Evolutionary conservation across 352 stramenopile genomes (phyloP).

Genomic region (Pythium volutum): DNA sequence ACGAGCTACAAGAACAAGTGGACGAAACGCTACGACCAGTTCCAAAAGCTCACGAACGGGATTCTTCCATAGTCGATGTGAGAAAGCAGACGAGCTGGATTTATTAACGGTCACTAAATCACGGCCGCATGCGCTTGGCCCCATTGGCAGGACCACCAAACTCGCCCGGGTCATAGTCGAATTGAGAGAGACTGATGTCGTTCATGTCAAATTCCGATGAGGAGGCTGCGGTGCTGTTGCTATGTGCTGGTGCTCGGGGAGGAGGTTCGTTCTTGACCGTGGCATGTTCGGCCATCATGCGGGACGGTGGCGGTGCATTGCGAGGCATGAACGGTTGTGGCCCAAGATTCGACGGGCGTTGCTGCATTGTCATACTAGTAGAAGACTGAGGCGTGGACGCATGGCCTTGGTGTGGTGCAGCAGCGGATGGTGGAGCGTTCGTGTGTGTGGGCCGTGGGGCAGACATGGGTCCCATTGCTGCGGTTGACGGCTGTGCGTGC

Average conservation of each 20-base stretch:
- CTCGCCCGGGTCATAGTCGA: constrained; percentile 69
- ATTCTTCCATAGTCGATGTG: constrained; percentile 58
- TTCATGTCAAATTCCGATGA: constrained; percentile 65
- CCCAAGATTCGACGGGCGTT: constrained; percentile 16
- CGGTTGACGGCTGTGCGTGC: constrained; percentile 1
- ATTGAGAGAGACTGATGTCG: constrained; percentile 81
- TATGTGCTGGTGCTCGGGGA: neutral
- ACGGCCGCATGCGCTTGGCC: constrained; percentile 45
- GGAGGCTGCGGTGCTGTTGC: neutral
- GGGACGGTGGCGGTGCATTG: constrained; percentile 50
- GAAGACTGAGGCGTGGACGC: neutral
- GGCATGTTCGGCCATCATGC: constrained; percentile 33
- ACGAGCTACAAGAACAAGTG: constrained; percentile 96
- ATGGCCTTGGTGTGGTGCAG: neutral
- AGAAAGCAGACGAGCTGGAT: neutral
- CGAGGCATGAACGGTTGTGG: constrained; percentile 22
- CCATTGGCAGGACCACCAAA: constrained; percentile 20
- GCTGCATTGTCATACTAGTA: constrained; percentile 7
- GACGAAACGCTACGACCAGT: constrained; percentile 97
- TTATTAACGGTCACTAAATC: neutral
- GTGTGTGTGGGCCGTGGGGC: neutral
- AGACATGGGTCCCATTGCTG: neutral
- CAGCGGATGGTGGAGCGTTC: neutral
- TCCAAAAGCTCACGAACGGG: constrained; percentile 91
- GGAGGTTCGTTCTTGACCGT: constrained; percentile 28